Evolutionary conservation across 805 yeast species (phyloP), one percentile per base, ranked within the genome.

Genomic region (Nakazawaea ernobii): DNA sequence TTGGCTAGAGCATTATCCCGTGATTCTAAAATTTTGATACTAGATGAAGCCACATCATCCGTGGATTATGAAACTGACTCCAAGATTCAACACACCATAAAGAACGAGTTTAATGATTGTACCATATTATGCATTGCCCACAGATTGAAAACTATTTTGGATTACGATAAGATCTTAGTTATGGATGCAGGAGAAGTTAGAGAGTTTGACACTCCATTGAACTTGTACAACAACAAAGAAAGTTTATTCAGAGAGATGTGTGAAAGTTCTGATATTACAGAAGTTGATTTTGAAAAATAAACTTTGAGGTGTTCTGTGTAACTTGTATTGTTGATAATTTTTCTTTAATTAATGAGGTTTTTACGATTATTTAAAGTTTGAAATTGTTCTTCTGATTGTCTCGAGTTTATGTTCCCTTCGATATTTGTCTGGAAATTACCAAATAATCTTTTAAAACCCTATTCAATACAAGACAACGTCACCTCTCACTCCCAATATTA

Each of bases 51-150:
- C n/a, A 79, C 84, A 1, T 74, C 82, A 1, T 73, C 79, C 32
- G 82, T 86, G 50, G 94, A 85, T 63, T 84, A 82, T 57, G 85
- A 81, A 56, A 84, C 92, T 0, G 94, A 85, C 59, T 71, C 80
- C 8, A 74, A 72, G 58, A 82, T 86, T 53, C 92, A 85, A 60
- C 55, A 67, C 17, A 82, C 91, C 2, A 81, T 48, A 8, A 33
- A 44, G n/a, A 68, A 67, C 15, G 86, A 83, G 59, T 86, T 86
- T 59, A 49, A 62, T 2, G 62, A 77, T 28, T 78, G 87, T 51
- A 84, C 94, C 0, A 77, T 85, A 43, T 66, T 85, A 52, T 84
- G 91, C 45, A 83, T 86, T 61, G 94, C 94, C 3, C 94, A 85
- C 61, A 70, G 94, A 52, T 69, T 86, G 65, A 77, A 82, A 51